Conservation (phyloP, 495 filamentous ascomycete genomes). For the Xylaria scruposa region DNA sequence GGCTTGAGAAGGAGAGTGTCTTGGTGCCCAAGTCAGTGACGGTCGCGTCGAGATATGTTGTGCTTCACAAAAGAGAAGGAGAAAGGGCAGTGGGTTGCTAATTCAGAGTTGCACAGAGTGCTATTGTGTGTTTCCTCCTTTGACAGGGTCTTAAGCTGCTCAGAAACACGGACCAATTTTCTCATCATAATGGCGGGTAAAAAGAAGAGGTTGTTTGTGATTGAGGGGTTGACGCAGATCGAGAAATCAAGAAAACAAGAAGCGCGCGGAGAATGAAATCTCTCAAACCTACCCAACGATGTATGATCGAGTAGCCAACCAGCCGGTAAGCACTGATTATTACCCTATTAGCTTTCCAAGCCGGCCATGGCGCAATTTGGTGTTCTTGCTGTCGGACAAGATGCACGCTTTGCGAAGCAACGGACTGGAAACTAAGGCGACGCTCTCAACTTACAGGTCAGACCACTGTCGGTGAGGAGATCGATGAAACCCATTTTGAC, state of each 20-base stretch:
- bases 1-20: slow-evolving; percentile 87
- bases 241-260: too few relatives aligned
- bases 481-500: slow-evolving; percentile 91
- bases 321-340: slow-evolving; percentile 84
- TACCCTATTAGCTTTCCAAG: slow-evolving; percentile 19
- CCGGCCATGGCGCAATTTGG: slow-evolving; percentile 43
- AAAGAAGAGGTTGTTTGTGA: slow-evolving; percentile 16
- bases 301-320: slow-evolving; percentile 89
- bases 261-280: slow-evolving; percentile 29
- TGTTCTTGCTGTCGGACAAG: slow-evolving; percentile 11
- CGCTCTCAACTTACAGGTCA: slow-evolving; percentile 69
- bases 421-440: slow-evolving; percentile 3
- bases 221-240: slow-evolving; percentile 24
- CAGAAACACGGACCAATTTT: slow-evolving; percentile 99
- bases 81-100: slow-evolving; percentile 30
- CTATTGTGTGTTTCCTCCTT: slow-evolving; percentile 79
- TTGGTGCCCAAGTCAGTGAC: slow-evolving; percentile 44
- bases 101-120: slow-evolving; percentile 86
- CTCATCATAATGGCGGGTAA: slow-evolving; percentile 72
- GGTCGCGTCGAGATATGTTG: background rate
- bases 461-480: slow-evolving; percentile 84
- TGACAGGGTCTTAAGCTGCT: slow-evolving; percentile 97
- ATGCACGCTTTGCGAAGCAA: slow-evolving; percentile 5
- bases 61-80: background rate
- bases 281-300: slow-evolving; percentile 78